Percentiles rank a stretch among this genome's conserved stretches.
These are phyloP conservation scores for Conidiobolus coronatus DNA, from an alignment of 371 early-diverging fungal species.

Conservation along the genomic window DNA sequence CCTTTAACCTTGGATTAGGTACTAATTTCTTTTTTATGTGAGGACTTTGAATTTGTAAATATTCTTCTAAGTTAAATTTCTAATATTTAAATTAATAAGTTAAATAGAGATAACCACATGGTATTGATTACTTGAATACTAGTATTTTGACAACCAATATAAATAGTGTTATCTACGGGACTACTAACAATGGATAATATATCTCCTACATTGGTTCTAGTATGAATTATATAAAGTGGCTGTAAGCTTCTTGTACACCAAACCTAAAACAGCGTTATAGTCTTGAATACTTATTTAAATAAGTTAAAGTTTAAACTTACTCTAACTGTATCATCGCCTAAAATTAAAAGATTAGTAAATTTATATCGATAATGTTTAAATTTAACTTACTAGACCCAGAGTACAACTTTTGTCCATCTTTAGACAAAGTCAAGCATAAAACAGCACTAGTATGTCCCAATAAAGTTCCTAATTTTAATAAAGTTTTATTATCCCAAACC, in stretches of 20 bases:
- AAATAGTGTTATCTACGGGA: slow-evolving; percentile 21
- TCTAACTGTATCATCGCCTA: slow-evolving; percentile 43
- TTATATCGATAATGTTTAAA: background rate
- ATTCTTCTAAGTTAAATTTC: background rate
- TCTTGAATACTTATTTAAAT: background rate
- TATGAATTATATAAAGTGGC: slow-evolving; percentile 36
- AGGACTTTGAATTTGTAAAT: too few relatives aligned
- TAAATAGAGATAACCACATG: background rate
- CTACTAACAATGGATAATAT: slow-evolving; percentile 43
- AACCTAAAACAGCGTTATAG: slow-evolving; percentile 11
- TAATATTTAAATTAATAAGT: background rate
- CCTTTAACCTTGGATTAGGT: too few relatives aligned
- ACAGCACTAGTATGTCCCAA: slow-evolving; percentile 46
- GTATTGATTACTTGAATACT: slow-evolving; percentile 37
- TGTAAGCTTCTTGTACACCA: slow-evolving; percentile 39
- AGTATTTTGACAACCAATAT: slow-evolving; percentile 60
- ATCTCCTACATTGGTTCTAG: slow-evolving; percentile 53
- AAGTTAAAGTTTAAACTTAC: slow-evolving; percentile 10
- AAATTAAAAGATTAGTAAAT: background rate
- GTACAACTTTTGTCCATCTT: slow-evolving; percentile 26
- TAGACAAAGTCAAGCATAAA: slow-evolving; percentile 28
- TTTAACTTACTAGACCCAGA: slow-evolving; percentile 35
- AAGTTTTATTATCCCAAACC: slow-evolving; percentile 51
- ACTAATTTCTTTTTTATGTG: too few relatives aligned
- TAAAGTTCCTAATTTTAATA: slow-evolving; percentile 24